phyloP scores from a whole-genome alignment of 2,329 filamentous ascomycete genomes.

The Mollisiaceae sp. region DNA sequence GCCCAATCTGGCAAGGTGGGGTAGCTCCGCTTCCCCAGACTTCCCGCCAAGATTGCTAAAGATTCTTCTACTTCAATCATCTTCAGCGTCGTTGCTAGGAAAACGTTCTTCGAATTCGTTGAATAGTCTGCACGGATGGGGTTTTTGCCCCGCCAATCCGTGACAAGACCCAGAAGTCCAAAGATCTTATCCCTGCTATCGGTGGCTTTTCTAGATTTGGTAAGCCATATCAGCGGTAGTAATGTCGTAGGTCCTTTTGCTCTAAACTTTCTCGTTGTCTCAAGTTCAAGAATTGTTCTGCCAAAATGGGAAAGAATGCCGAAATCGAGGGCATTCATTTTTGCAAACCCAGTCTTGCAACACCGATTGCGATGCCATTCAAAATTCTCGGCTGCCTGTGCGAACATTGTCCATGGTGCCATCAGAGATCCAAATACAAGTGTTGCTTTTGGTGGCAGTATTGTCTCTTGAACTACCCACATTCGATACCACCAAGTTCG shows the following conservation, averaged over 20 bases:
- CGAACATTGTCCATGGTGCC: background rate
- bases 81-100: background rate
- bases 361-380: background rate
- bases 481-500: background rate
- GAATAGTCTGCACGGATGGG: background rate
- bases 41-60: background rate
- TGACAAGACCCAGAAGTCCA: background rate
- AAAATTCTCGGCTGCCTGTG: background rate
- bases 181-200: background rate
- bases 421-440: background rate
- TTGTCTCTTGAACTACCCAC: background rate
- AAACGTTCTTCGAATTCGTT: background rate
- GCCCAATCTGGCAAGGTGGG: background rate
- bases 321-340: background rate
- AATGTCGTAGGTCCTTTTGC: background rate
- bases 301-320: background rate
- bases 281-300: background rate
- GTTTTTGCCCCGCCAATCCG: background rate
- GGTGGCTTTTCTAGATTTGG: background rate
- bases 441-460: background rate
- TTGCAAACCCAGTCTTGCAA: background rate
- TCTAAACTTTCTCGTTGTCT: background rate
- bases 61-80: background rate
- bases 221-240: background rate
- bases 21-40: background rate